Conservation (phyloP, 257 asterid species). For the Gentiana straminea region DNA sequence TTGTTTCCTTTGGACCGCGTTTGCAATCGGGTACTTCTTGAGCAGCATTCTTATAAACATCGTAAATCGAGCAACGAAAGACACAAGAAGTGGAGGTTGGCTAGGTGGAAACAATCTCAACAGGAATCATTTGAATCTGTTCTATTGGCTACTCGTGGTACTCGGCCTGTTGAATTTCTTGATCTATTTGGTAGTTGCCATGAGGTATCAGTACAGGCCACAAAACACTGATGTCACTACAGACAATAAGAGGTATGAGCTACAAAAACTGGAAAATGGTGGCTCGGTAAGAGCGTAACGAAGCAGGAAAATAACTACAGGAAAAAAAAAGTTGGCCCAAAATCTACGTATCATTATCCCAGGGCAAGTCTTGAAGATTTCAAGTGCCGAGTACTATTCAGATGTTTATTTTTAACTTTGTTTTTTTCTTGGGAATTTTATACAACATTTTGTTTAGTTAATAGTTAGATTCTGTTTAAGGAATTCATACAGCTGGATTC, state of each 20-base stretch:
- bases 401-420: too few species aligned
- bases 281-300: too few species aligned
- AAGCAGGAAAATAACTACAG: too few species aligned
- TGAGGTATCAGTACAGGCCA: conserved; percentile 48
- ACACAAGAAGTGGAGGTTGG: conserved; percentile 55
- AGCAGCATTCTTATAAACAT: conserved; percentile 54
- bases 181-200: conserved; percentile 40
- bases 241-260: conserved; percentile 8
- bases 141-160: conserved; percentile 42
- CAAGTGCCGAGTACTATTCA: too few species aligned
- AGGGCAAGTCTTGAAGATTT: too few species aligned
- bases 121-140: conserved; percentile 49
- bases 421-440: too few species aligned
- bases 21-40: conserved; percentile 53
- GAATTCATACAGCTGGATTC: too few species aligned
- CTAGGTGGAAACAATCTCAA: conserved; percentile 57
- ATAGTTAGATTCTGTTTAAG: too few species aligned
- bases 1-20: conserved; percentile 58
- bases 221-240: conserved; percentile 10
- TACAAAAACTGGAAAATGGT: conserved; percentile 2
- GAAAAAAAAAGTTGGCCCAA: too few species aligned
- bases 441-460: too few species aligned
- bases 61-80: conserved; percentile 42
- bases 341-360: too few species aligned
- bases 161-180: conserved; percentile 41